Percentiles rank a stretch among this genome's conserved stretches.
These are phyloP conservation scores for Cutaneotrichosporon cyanovorans DNA, from an alignment of 1,284 basidiomycete genomes.

Conservation along the genomic window DNA sequence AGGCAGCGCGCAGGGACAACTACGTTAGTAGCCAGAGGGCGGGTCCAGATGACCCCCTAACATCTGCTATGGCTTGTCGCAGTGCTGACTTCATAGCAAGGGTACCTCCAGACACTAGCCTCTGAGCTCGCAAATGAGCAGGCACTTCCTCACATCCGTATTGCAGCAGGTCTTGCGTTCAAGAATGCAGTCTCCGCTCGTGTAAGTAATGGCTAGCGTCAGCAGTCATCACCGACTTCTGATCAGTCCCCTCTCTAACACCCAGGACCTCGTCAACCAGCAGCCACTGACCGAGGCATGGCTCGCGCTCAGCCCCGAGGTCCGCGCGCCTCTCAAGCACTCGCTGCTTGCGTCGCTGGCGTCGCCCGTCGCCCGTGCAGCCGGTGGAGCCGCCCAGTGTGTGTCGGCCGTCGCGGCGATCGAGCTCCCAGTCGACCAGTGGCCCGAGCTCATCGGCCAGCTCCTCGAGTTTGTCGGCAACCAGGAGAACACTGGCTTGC, in stretches of 20 bases:
- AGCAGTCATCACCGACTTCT: too few species aligned
- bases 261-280: slow-evolving; percentile 69
- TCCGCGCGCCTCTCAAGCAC: slow-evolving; percentile 79
- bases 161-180: slow-evolving; percentile 89
- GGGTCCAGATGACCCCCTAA: not conserved
- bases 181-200: slow-evolving; percentile 91
- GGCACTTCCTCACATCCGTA: slow-evolving; percentile 69
- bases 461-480: slow-evolving; percentile 82
- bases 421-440: slow-evolving; percentile 79
- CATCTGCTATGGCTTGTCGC: not conserved
- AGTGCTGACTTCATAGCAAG: slow-evolving; percentile 55
- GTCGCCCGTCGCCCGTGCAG: slow-evolving; percentile 65
- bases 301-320: slow-evolving; percentile 63
- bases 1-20: slow-evolving; percentile 73
- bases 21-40: slow-evolving; percentile 54
- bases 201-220: too few species aligned
- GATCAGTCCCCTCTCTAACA: not conserved
- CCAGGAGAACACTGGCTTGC: slow-evolving; percentile 65
- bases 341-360: slow-evolving; percentile 74
- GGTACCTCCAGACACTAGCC: slow-evolving; percentile 81
- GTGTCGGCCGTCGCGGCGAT: slow-evolving; percentile 88
- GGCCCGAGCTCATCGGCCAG: slow-evolving; percentile 83
- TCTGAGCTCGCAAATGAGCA: slow-evolving; percentile 69
- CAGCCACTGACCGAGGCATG: slow-evolving; percentile 69
- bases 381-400: slow-evolving; percentile 83